These are phyloP conservation scores for Phylloporus sp. DNA, from an alignment of 768 basidiomycete genomes.

Conservation along the genomic window DNA sequence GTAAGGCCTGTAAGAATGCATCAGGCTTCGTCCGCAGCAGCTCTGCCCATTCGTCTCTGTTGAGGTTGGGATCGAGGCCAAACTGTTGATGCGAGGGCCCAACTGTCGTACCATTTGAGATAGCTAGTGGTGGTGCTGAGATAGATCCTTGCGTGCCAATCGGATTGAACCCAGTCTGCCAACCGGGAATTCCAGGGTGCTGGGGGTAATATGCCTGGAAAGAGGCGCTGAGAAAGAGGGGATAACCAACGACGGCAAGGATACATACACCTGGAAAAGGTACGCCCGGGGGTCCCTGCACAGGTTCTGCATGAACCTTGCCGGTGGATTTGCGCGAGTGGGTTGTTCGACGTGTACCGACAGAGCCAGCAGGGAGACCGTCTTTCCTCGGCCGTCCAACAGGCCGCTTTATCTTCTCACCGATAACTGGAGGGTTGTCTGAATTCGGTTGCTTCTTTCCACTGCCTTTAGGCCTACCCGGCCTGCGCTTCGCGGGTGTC, in stretches of 20 bases:
- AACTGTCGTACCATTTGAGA: constrained; percentile 24
- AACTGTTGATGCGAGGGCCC: constrained; percentile 26
- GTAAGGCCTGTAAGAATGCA: constrained; percentile 52
- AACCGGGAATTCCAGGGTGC: constrained; percentile 29
- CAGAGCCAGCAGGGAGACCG: constrained; percentile 74
- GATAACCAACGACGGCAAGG: neutral
- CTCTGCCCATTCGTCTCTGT: constrained; percentile 62
- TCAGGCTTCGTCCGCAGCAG: constrained; percentile 54
- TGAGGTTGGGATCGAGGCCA: constrained; percentile 49
- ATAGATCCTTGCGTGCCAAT: constrained; percentile 24
- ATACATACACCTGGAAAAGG: constrained; percentile 31
- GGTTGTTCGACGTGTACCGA: constrained; percentile 42
- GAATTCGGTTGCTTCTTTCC: constrained; percentile 57
- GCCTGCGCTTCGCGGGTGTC: constrained; percentile 56
- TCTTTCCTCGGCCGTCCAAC: constrained; percentile 81
- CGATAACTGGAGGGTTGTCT: constrained; percentile 34
- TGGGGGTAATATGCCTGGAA: constrained; percentile 31
- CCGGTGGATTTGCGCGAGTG: constrained; percentile 40
- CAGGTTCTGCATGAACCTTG: constrained; percentile 19
- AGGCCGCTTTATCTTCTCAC: constrained; percentile 67
- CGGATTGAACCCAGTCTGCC: constrained; percentile 30
- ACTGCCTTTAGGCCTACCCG: constrained; percentile 77
- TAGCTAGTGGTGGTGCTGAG: constrained; percentile 32
- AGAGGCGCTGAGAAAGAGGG: constrained; percentile 1
- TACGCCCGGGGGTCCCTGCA: constrained; percentile 25